Evolutionary conservation across 306 rosid genomes (phyloP).

Genomic region (Myrica gale): DNA sequence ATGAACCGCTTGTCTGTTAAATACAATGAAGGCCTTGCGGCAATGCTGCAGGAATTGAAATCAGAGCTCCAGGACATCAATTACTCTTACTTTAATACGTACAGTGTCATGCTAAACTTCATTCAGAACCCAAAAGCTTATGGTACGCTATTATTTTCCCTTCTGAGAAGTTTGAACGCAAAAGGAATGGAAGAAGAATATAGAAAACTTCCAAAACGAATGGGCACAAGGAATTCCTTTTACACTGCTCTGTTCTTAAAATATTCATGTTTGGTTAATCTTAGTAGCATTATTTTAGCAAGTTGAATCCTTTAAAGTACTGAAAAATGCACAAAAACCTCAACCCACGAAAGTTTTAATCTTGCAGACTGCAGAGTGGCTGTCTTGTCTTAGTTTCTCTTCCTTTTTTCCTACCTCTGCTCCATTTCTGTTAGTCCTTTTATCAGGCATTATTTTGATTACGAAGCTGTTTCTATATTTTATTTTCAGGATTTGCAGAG

Average conservation of each 20-base stretch:
- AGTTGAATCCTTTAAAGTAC: no score
- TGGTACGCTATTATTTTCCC: conserved; percentile 37
- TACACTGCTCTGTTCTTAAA: no score
- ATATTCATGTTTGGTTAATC: no score
- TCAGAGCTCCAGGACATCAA: conserved; percentile 35
- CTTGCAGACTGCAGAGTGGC: no score
- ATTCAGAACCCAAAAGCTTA: conserved; percentile 41
- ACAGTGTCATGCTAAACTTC: conserved; percentile 38
- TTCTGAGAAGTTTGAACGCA: neutral
- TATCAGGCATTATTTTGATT: neutral
- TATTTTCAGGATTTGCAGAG: conserved; percentile 58
- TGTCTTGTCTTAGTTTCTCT: neutral
- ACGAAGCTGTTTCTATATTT: neutral
- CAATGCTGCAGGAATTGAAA: conserved; percentile 46
- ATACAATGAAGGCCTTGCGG: conserved; percentile 48
- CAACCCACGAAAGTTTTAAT: no score
- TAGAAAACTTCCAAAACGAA: no score
- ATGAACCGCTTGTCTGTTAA: conserved; percentile 34
- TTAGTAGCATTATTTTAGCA: no score
- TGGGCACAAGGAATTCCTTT: no score
- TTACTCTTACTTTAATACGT: conserved; percentile 67
- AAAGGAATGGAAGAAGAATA: no score
- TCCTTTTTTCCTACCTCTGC: neutral
- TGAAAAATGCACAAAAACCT: no score
- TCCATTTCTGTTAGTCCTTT: neutral